Evolutionary conservation across 1,139 yeast species (phyloP).

Genomic region (Wickerhamomyces sp.): DNA sequence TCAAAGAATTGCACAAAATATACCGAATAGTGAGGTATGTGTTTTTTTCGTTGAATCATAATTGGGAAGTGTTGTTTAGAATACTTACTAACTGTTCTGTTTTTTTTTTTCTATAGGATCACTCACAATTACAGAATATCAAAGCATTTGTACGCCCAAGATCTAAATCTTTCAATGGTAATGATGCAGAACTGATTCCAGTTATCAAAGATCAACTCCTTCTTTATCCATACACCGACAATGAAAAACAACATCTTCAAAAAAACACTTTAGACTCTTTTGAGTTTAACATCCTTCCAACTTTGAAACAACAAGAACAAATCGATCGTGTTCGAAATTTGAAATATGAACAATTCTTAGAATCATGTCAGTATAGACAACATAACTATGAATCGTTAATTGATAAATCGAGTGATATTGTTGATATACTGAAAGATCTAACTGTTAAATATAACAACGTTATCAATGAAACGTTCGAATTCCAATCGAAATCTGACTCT

Average conservation of each 20-base stretch:
- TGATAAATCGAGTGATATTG: conserved; percentile 36
- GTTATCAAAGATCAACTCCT: background rate
- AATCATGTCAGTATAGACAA: conserved; percentile 31
- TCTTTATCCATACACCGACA: conserved; percentile 34
- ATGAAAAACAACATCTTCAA: conserved; percentile 35
- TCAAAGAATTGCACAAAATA: conserved; percentile 28
- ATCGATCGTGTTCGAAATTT: conserved; percentile 31
- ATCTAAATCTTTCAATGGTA: conserved; percentile 9
- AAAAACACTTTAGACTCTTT: conserved; percentile 30
- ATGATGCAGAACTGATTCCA: background rate
- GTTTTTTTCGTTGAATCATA: too few relatives aligned
- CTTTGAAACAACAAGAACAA: conserved; percentile 14
- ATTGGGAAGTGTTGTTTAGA: too few relatives aligned
- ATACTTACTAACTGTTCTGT: background rate
- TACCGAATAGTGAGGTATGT: conserved; percentile 23
- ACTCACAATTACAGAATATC: too few relatives aligned
- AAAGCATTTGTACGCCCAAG: too few relatives aligned
- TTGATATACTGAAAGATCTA: conserved; percentile 38
- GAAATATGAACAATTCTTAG: conserved; percentile 35
- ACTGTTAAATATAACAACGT: conserved; percentile 51
- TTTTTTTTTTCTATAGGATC: too few relatives aligned
- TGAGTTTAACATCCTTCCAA: conserved; percentile 28
- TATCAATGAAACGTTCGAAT: conserved; percentile 53
- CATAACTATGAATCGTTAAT: conserved; percentile 32
- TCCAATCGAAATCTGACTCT: conserved; percentile 53